These are phyloP conservation scores for Penium margaritaceum DNA, from an alignment of 139 green algal genomes.

Conservation along the genomic window DNA sequence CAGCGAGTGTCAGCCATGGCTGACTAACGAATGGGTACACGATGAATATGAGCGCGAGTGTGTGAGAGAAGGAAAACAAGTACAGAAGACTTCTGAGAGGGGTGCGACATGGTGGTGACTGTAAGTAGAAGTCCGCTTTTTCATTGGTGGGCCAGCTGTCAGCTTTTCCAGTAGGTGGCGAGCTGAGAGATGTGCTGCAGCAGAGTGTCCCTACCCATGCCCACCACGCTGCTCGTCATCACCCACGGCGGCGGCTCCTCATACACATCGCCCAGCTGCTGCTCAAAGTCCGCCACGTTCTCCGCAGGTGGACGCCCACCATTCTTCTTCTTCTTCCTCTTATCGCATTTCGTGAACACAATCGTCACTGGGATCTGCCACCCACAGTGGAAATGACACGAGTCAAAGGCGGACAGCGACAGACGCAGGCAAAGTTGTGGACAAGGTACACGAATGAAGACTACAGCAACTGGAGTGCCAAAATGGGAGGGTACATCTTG, in stretches of 20 bases:
- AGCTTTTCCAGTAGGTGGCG: slow-evolving; percentile 42
- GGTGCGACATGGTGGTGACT: too few relatives aligned
- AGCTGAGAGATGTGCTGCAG: slow-evolving; percentile 32
- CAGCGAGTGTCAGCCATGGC: too few relatives aligned
- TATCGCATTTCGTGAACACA: slow-evolving; percentile 70
- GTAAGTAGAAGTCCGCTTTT: too few relatives aligned
- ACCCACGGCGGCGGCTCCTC: slow-evolving; percentile 33
- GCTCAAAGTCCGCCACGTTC: slow-evolving; percentile 36
- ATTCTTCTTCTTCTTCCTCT: slow-evolving; percentile 44
- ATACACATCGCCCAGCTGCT: slow-evolving; percentile 7
- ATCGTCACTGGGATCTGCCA: slow-evolving; percentile 74
- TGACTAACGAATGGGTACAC: too few relatives aligned
- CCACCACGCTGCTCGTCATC: slow-evolving; percentile 32
- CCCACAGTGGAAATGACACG: too few relatives aligned
- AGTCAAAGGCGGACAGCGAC: not conserved
- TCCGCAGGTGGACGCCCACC: slow-evolving; percentile 17
- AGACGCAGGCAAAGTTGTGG: not conserved
- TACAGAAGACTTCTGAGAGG: too few relatives aligned
- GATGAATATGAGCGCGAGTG: too few relatives aligned
- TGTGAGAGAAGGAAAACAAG: too few relatives aligned
- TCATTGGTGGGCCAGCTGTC: too few relatives aligned
- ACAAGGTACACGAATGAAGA: not conserved
- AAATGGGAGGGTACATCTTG: too few relatives aligned
- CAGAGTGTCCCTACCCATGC: slow-evolving; percentile 29
- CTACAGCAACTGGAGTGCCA: not conserved